phyloP scores from a whole-genome alignment of 768 basidiomycete species.

The Russula foetens region DNA sequence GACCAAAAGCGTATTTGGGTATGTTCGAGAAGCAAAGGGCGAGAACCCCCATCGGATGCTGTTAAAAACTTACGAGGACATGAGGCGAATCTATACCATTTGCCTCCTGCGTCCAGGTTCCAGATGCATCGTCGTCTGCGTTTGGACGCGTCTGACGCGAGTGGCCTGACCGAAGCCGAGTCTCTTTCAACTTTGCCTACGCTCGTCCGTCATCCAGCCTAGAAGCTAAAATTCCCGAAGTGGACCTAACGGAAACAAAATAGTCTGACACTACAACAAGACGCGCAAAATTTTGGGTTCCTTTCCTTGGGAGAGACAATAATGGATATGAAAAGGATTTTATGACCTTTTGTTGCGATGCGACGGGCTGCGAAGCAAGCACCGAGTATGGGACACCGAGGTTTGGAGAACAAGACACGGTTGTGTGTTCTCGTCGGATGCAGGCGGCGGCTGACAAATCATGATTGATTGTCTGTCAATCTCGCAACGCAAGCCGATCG shows the following conservation, averaged over 20 bases:
- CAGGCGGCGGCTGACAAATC: constrained; percentile 3
- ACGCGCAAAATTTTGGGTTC: no score
- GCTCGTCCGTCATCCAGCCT: background rate
- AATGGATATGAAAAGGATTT: no score
- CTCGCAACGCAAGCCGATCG: background rate
- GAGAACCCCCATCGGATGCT: background rate
- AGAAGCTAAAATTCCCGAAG: background rate
- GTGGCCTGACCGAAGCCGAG: background rate
- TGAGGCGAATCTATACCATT: no score
- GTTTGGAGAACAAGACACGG: no score
- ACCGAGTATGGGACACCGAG: background rate
- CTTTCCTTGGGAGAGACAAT: no score
- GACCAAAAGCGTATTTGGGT: background rate
- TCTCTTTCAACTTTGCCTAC: background rate
- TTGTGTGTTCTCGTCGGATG: background rate
- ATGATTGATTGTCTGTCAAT: background rate
- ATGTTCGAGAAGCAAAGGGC: background rate
- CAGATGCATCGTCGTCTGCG: no score
- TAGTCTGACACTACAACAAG: background rate
- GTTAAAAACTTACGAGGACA: background rate
- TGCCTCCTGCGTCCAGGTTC: no score
- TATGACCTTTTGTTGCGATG: no score
- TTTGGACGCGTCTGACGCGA: background rate
- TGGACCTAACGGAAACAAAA: background rate
- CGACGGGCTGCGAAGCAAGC: background rate